Conservation (phyloP, 371 early-diverging fungal genomes). For the Mucor racemosus region DNA sequence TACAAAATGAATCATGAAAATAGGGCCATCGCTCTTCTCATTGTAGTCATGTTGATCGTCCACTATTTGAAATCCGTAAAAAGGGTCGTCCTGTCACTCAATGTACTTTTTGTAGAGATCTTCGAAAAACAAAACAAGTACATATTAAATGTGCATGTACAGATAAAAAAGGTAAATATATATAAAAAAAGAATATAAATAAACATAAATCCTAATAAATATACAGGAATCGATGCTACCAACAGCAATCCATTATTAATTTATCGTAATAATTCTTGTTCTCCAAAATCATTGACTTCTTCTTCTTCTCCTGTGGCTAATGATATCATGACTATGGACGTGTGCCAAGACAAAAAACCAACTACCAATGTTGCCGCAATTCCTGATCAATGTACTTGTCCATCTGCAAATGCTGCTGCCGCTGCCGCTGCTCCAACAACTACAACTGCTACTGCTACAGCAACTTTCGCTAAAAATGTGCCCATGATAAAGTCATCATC, state of each 20-base stretch:
- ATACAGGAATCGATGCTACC: background rate
- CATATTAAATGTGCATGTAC: conserved; percentile 78
- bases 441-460: background rate
- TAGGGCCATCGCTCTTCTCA: conserved; percentile 71
- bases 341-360: conserved; percentile 23
- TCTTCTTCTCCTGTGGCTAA: conserved; percentile 7
- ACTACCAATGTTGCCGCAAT: background rate
- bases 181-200: conserved; percentile 5
- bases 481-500: conserved; percentile 11
- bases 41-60: conserved; percentile 68
- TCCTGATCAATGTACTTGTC: conserved; percentile 18
- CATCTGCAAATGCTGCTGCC: conserved; percentile 9
- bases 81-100: conserved; percentile 85
- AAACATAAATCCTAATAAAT: background rate
- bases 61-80: conserved; percentile 71
- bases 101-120: conserved; percentile 76
- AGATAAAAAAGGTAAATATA: conserved; percentile 45
- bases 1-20: background rate
- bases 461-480: conserved; percentile 2
- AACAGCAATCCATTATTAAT: conserved; percentile 21
- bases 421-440: background rate
- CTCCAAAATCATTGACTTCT: conserved; percentile 1
- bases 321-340: conserved; percentile 3
- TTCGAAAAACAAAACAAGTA: conserved; percentile 75
- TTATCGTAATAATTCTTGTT: conserved; percentile 16